Evolutionary conservation across 1,284 basidiomycete species (phyloP), one percentile per base, ranked within the genome.

Genomic region (Chiua sp.): DNA sequence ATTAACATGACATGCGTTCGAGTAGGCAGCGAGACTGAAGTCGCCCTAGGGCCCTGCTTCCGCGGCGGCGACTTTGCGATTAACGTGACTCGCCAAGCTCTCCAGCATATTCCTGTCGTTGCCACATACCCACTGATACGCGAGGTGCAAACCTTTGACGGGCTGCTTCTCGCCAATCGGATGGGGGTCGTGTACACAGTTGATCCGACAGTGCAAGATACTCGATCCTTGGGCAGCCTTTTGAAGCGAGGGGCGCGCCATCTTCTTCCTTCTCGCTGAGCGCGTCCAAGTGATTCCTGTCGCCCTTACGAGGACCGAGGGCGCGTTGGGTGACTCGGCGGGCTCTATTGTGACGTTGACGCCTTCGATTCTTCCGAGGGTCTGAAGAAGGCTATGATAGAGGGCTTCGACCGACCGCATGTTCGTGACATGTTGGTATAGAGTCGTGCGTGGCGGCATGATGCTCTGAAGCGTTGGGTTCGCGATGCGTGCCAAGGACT

Each of bases 211-310:
- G 23, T 59, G 59, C 58, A 73, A 50, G 4, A 60, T 51, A 20
- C 69, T 56, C 55, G 48, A 49, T 56, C 35, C 55, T 30, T 50
- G 39, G 30, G 33, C 32, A 32, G 48, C 53, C 33, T 22, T 53
- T 47, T 49, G 51, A 37, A 51, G 37, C 28, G 58, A 55, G 20
- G 56, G 47, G 22, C 55, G 58, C 3, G 64, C 42, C 30, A 66
- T 68, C 48, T 74, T 79, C 67, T 80, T 82, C 63, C 85, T 76
- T 20, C 88, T 78, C 0, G 88, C 92, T 7, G 83, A 81, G 26
- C 93, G 82, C 1, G 92, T 91, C 93, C 93, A 95, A 0, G 88
- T 89, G 65, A 93, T 84, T 15, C 71, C 65, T 0, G 59, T 63
- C 1, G 86, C 86, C n/a, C 69, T 69, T 3, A 88, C 75, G 1